phyloP scores from a whole-genome alignment of 148 eudicot genomes.

The Bassia scoparia region DNA sequence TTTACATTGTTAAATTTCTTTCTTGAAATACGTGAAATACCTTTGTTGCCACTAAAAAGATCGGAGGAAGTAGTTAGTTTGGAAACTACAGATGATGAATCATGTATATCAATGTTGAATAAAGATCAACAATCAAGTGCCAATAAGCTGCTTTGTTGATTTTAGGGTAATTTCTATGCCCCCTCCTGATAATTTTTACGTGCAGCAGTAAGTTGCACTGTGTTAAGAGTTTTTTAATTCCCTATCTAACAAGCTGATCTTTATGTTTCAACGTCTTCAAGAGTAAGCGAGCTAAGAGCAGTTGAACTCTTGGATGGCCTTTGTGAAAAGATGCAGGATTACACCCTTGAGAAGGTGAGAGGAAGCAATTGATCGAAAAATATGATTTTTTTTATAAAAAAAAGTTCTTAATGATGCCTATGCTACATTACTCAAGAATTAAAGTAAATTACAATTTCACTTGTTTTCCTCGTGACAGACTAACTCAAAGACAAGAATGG shows the following conservation, averaged over 20 bases:
- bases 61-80: background rate
- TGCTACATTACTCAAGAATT: background rate
- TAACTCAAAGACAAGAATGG: slow-evolving; percentile 59
- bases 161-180: background rate
- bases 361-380: too few species aligned
- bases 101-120: background rate
- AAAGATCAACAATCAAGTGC: background rate
- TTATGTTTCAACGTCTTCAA: slow-evolving; percentile 28
- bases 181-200: background rate
- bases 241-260: background rate
- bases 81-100: background rate
- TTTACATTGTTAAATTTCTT: too few species aligned
- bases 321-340: slow-evolving; percentile 95
- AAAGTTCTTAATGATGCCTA: slow-evolving; percentile 5
- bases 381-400: too few species aligned
- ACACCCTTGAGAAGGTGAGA: slow-evolving; percentile 78
- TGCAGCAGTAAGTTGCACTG: background rate
- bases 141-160: background rate
- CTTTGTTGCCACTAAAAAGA: too few species aligned
- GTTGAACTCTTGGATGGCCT: slow-evolving; percentile 98
- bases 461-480: slow-evolving; percentile 37
- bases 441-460: background rate
- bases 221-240: background rate
- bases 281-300: slow-evolving; percentile 90
- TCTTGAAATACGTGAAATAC: too few species aligned